Percentiles rank a stretch among this genome's conserved stretches.
Evolutionary conservation across 257 asterid species (phyloP).

Genomic region (Leptodermis oblonga): DNA sequence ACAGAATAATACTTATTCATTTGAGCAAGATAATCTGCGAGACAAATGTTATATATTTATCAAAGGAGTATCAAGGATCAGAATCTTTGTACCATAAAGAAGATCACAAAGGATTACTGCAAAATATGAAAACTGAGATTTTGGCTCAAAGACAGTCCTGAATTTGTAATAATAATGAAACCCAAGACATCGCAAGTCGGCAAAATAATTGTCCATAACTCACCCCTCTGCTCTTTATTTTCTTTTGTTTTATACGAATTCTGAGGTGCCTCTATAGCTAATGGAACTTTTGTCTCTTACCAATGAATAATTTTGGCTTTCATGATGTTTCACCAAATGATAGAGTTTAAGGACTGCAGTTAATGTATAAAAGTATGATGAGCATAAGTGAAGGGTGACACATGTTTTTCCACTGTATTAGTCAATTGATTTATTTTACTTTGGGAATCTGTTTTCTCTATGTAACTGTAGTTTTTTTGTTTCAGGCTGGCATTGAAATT

Average conservation of each 20-base stretch:
- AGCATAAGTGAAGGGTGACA: not conserved
- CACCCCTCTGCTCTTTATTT: not conserved
- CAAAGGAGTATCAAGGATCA: not conserved
- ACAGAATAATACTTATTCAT: not conserved
- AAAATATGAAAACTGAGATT: not conserved
- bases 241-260: not conserved
- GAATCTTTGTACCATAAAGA: not conserved
- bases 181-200: not conserved
- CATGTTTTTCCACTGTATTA: not conserved
- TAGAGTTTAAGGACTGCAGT: not conserved
- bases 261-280: not conserved
- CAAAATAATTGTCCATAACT: not conserved
- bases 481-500: constrained; percentile 97
- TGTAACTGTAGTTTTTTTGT: constrained; percentile 17
- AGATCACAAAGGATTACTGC: not conserved
- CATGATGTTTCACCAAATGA: not conserved
- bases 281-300: not conserved
- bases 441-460: not conserved
- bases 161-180: not conserved
- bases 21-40: not conserved
- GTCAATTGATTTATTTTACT: not conserved
- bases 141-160: not conserved
- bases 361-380: not conserved
- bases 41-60: not conserved
- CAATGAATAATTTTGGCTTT: not conserved